Evolutionary conservation across 805 yeast genomes (phyloP).

Genomic region (Komagataella kurtzmanii): DNA sequence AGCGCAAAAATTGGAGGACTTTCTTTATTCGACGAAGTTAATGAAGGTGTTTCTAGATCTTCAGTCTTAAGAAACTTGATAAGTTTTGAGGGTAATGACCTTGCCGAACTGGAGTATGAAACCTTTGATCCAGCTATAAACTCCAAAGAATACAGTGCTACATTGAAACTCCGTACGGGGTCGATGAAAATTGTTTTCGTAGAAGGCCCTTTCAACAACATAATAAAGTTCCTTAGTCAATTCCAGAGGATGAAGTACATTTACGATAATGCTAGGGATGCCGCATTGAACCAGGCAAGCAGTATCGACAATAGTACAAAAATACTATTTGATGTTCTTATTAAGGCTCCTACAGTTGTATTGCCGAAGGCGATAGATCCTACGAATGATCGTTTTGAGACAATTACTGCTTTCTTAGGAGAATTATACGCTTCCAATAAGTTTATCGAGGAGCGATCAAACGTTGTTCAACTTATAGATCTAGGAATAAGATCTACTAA

Average conservation of each 20-base stretch:
- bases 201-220: constrained; percentile 63
- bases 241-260: constrained; percentile 77
- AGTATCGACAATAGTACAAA: constrained; percentile 39
- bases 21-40: constrained; percentile 62
- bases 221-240: constrained; percentile 54
- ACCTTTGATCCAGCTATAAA: constrained; percentile 53
- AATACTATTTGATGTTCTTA: constrained; percentile 57
- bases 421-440: constrained; percentile 61
- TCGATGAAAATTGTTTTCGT: constrained; percentile 66
- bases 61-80: constrained; percentile 53
- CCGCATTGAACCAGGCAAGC: constrained; percentile 74
- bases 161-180: constrained; percentile 55
- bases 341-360: constrained; percentile 73
- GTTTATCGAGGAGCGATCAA: constrained; percentile 23
- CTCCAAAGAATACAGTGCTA: constrained; percentile 36
- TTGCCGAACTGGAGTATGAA: constrained; percentile 76
- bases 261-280: constrained; percentile 83
- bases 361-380: constrained; percentile 51
- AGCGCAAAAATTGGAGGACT: constrained; percentile 66
- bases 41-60: constrained; percentile 44
- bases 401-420: constrained; percentile 64
- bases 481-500: constrained; percentile 65
- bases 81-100: constrained; percentile 62
- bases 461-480: constrained; percentile 36
- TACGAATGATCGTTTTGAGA: constrained; percentile 32